Evolutionary conservation across 306 rosid genomes (phyloP), one percentile per base, ranked within the genome.

Genomic region (Vachellia pachyceras): DNA sequence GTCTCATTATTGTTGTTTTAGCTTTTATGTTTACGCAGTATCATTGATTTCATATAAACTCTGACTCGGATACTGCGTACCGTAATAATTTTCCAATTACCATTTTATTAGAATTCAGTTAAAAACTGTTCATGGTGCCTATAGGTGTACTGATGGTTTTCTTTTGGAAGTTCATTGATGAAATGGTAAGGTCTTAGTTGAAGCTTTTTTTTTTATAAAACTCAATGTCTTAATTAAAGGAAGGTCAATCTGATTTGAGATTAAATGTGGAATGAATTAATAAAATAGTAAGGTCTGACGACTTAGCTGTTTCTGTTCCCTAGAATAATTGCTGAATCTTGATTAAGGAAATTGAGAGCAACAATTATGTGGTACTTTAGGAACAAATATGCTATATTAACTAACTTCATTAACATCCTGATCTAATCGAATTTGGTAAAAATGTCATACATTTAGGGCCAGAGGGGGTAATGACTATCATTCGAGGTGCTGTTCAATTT

Each of bases 311-410:
- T 52, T 5, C 20, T 52, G 54, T 52, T 52, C 18, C 22, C 3
- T 52, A 52, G 20, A 52, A 17, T 15, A 52, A 73, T 33, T 11
- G 35, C 9, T 72, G 63, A 72, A 33, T 10, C 44, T 17, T 39
- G 50, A 18, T 50, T 5, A 18, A 52, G 77, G 45, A 35, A 50
- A 73, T 33, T 50, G 39, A 35, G 66, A n/a, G 22, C 36, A 73
- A 52, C 52, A 52, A 52, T 73, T 52, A 44, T 73, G 40, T 29
- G 52, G 65, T 50, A 61, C n/a, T n/a, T n/a, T n/a, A n/a, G n/a
- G n/a, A n/a, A n/a, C n/a, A n/a, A n/a, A n/a, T n/a, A n/a, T n/a
- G n/a, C n/a, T n/a, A n/a, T n/a, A n/a, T n/a, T n/a, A n/a, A n/a
- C n/a, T n/a, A n/a, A n/a, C n/a, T n/a, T n/a, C n/a, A n/a, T n/a